phyloP scores from a whole-genome alignment of 2,329 filamentous ascomycete species.

The Curvularia sp. region DNA sequence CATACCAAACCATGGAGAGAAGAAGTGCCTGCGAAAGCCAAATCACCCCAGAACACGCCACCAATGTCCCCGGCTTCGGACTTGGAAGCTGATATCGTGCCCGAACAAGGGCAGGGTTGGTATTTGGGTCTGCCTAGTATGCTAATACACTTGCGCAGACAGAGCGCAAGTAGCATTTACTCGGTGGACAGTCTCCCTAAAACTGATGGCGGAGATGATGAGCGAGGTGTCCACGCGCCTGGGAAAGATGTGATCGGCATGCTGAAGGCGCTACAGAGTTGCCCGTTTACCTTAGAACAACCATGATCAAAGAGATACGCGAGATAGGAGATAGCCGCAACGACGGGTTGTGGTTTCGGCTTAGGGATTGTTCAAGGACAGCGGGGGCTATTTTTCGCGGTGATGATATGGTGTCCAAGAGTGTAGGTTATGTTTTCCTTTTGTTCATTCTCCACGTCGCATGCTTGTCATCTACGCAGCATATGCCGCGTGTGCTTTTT shows the following conservation, averaged over 20 bases:
- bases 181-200: not conserved
- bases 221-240: not conserved
- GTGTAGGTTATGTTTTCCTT: not conserved
- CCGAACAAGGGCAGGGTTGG: not conserved
- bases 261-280: not conserved
- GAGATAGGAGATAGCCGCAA: too few species aligned
- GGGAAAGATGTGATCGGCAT: not conserved
- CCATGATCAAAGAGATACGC: not conserved
- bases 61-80: not conserved
- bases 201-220: not conserved
- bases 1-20: conserved; percentile 16
- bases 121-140: not conserved
- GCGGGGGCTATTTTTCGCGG: not conserved
- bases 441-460: not conserved
- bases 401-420: not conserved
- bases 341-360: not conserved
- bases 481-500: not conserved
- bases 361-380: too few species aligned
- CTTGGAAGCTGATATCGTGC: not conserved
- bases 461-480: not conserved
- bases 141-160: not conserved
- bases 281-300: not conserved
- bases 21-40: not conserved
- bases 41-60: not conserved
- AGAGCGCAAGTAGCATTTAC: not conserved